phyloP scores from a whole-genome alignment of 1,139 yeast genomes.

The Yamadazyma membranifaciens region DNA sequence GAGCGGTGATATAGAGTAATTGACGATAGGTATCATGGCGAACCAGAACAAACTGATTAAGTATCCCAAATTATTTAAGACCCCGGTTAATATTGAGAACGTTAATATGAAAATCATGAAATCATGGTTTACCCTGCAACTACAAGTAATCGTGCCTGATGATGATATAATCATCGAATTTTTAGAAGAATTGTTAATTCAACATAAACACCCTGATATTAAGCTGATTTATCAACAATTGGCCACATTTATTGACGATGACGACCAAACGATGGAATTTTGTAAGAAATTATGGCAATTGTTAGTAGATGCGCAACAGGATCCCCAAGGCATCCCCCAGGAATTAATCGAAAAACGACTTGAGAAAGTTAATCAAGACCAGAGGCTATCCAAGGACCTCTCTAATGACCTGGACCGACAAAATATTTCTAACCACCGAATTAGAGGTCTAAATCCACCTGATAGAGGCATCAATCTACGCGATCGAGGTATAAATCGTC shows the following conservation, averaged over 20 bases:
- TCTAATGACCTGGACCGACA: no score
- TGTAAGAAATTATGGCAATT: slow-evolving; percentile 40
- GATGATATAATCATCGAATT: slow-evolving; percentile 48
- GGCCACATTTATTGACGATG: slow-evolving; percentile 37
- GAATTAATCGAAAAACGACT: slow-evolving; percentile 18
- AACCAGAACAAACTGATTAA: slow-evolving; percentile 10
- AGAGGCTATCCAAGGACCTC: background rate
- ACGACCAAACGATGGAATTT: slow-evolving; percentile 30
- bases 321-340: slow-evolving; percentile 36
- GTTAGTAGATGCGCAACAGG: slow-evolving; percentile 38
- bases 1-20: no score
- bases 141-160: slow-evolving; percentile 38
- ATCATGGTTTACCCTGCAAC: slow-evolving; percentile 31
- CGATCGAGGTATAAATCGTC: no score
- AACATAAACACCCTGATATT: slow-evolving; percentile 28
- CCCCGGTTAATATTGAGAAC: slow-evolving; percentile 28
- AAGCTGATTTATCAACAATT: slow-evolving; percentile 36
- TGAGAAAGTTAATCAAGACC: background rate
- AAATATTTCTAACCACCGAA: no score
- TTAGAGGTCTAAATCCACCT: no score
- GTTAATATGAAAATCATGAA: slow-evolving; percentile 34
- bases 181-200: slow-evolving; percentile 31
- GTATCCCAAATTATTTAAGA: slow-evolving; percentile 28
- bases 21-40: slow-evolving; percentile 7
- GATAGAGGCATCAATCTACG: no score